A percentile compares a stretch with the other conserved stretches of the same genome.
Conservation (phyloP, 129 eudicot genomes). For the Helianthus tuberosus region DNA sequence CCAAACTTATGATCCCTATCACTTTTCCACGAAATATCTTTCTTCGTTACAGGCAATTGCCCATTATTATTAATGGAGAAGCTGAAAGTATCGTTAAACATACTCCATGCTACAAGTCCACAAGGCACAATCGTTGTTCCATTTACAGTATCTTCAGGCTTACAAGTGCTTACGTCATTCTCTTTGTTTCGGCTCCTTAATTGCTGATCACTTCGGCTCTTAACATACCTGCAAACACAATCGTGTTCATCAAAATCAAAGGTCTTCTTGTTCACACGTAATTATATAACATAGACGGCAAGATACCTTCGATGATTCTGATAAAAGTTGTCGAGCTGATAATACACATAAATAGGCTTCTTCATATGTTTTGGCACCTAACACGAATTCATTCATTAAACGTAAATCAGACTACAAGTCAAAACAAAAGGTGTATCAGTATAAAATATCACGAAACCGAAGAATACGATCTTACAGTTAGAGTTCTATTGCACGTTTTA, state of each 20-base stretch:
- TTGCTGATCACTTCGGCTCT: conserved; percentile 93
- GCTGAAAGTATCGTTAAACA: conserved; percentile 90
- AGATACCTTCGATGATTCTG: conserved; percentile 94
- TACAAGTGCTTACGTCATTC: conserved; percentile 48
- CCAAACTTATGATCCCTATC: conserved; percentile 93
- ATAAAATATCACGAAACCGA: not conserved
- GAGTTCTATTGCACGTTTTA: conserved; percentile 62
- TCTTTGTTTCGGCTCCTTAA: conserved; percentile 48
- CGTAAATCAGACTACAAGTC: not conserved
- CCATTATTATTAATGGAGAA: conserved; percentile 49
- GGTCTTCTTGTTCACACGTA: not conserved
- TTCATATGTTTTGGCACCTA: conserved; percentile 86
- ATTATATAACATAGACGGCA: not conserved
- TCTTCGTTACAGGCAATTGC: conserved; percentile 58
- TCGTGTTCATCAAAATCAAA: not conserved
- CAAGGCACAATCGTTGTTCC: conserved; percentile 78
- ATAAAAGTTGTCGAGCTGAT: conserved; percentile 93
- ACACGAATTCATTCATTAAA: not conserved
- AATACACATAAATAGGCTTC: conserved; percentile 87
- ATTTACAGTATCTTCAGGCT: conserved; percentile 70
- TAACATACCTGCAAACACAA: conserved; percentile 68
- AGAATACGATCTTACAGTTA: conserved; percentile 44
- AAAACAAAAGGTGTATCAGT: not conserved
- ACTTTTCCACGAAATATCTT: conserved; percentile 89
- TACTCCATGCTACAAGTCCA: conserved; percentile 98